Percentiles rank a stretch among this genome's conserved stretches.
These are phyloP conservation scores for Puccinellia tenuiflora DNA, from an alignment of 176 grass and related monocot genomes.

Conservation along the genomic window DNA sequence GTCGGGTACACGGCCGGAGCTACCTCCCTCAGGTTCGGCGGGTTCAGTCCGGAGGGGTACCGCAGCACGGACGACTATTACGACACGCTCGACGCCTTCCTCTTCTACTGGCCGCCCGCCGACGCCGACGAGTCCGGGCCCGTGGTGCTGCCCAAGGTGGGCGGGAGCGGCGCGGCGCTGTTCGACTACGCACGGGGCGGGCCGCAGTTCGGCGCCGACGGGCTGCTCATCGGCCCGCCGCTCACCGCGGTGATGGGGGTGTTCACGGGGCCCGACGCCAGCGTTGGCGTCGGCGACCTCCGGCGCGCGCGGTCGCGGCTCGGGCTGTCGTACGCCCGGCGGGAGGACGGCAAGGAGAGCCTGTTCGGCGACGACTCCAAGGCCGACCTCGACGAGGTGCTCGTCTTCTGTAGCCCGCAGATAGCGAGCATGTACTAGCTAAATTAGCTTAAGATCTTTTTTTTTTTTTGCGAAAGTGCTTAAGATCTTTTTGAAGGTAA, in stretches of 20 bases:
- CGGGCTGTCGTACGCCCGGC: slow-evolving; percentile 72
- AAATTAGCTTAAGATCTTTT: background rate
- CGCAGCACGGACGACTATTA: slow-evolving; percentile 95
- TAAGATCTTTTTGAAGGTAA: too few species aligned
- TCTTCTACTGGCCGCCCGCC: slow-evolving; percentile 67
- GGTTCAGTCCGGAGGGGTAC: slow-evolving; percentile 87
- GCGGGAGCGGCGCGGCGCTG: slow-evolving; percentile 82
- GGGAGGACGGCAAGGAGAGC: slow-evolving; percentile 74
- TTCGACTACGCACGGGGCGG: slow-evolving; percentile 88
- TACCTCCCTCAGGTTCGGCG: slow-evolving; percentile 56
- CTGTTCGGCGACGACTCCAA: slow-evolving; percentile 59
- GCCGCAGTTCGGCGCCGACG: slow-evolving; percentile 89
- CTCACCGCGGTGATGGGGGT: slow-evolving; percentile 86
- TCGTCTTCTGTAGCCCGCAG: slow-evolving; percentile 79
- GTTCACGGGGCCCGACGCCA: slow-evolving; percentile 79
- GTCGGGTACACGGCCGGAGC: slow-evolving; percentile 37
- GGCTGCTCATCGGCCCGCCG: slow-evolving; percentile 80
- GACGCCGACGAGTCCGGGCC: background rate
- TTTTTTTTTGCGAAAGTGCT: too few species aligned
- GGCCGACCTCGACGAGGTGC: slow-evolving; percentile 58
- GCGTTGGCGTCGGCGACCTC: slow-evolving; percentile 66
- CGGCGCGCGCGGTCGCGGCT: slow-evolving; percentile 69
- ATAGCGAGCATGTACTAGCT: slow-evolving; percentile 74
- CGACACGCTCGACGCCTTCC: slow-evolving; percentile 80
- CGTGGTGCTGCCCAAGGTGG: slow-evolving; percentile 60